Evolutionary conservation across 164 flowering plant genomes (phyloP).

Genomic region (Umbilicus rupestris): DNA sequence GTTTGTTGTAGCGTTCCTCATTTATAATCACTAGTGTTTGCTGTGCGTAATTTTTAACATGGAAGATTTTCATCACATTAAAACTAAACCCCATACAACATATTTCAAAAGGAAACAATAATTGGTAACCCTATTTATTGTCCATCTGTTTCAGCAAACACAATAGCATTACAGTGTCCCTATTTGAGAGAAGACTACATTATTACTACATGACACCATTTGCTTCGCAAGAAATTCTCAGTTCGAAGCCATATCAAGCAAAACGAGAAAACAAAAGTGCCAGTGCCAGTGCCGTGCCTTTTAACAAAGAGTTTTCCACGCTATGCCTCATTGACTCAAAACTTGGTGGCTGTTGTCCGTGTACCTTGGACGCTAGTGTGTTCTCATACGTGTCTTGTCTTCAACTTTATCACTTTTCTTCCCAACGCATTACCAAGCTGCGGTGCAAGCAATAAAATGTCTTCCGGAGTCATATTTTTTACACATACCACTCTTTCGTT

Average conservation of each 20-base stretch:
- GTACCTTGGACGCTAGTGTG: conserved; percentile 95
- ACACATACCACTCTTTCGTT: conserved; percentile 77
- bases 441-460: conserved; percentile 42
- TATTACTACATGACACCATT: neutral
- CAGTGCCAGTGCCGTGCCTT: neutral
- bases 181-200: neutral
- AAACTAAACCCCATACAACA: too few species aligned
- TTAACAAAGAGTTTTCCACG: neutral
- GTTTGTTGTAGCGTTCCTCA: too few species aligned
- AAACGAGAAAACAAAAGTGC: neutral
- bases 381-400: conserved; percentile 69
- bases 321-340: conserved; percentile 15
- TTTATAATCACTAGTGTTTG: too few species aligned
- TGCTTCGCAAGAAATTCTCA: neutral
- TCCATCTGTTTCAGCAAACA: neutral
- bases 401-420: conserved; percentile 70
- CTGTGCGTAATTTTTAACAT: too few species aligned
- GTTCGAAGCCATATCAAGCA: neutral
- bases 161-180: neutral
- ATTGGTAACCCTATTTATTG: neutral
- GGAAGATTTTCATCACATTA: too few species aligned
- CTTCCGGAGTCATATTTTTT: conserved; percentile 60
- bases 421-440: conserved; percentile 59
- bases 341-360: conserved; percentile 62
- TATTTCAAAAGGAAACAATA: too few species aligned